phyloP scores from a whole-genome alignment of 108 stramenopile species.

The Pelagomonas calceolata region DNA sequence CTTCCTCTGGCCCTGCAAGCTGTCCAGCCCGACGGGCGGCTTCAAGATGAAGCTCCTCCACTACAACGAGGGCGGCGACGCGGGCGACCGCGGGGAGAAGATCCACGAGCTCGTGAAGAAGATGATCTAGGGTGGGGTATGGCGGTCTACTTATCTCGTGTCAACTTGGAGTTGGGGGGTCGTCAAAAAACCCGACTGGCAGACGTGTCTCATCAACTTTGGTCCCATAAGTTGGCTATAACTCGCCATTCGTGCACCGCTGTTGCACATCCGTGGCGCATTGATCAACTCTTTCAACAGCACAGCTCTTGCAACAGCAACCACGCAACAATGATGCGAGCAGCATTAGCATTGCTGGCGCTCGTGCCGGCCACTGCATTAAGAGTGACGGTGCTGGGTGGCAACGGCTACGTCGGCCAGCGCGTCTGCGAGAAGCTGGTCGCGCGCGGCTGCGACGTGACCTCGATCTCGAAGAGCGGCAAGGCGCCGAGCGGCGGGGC shows the following conservation, averaged over 20 bases:
- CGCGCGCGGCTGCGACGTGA: neutral
- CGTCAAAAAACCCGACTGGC: too few relatives aligned
- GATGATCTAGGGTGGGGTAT: slow-evolving; percentile 96
- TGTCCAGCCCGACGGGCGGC: slow-evolving; percentile 89
- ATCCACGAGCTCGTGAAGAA: slow-evolving; percentile 88
- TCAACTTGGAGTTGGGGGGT: too few relatives aligned
- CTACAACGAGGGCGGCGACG: slow-evolving; percentile 98
- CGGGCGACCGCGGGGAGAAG: slow-evolving; percentile 87
- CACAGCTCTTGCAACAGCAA: too few relatives aligned
- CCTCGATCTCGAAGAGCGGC: neutral
- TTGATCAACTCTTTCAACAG: too few relatives aligned
- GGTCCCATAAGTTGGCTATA: too few relatives aligned
- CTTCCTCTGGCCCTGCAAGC: slow-evolving; percentile 99
- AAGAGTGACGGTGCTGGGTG: neutral
- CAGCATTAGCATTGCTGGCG: too few relatives aligned
- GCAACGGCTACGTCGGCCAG: neutral
- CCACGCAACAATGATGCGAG: too few relatives aligned
- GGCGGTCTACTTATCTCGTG: too few relatives aligned
- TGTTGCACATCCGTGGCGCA: too few relatives aligned
- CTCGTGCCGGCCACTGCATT: too few relatives aligned
- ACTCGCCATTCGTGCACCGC: too few relatives aligned
- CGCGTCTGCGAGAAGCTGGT: neutral
- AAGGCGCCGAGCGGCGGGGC: neutral
- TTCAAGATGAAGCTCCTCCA: slow-evolving; percentile 98
- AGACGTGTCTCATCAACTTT: too few relatives aligned